Conservation (phyloP, 768 basidiomycete species). For the Lyophyllum atratum region DNA sequence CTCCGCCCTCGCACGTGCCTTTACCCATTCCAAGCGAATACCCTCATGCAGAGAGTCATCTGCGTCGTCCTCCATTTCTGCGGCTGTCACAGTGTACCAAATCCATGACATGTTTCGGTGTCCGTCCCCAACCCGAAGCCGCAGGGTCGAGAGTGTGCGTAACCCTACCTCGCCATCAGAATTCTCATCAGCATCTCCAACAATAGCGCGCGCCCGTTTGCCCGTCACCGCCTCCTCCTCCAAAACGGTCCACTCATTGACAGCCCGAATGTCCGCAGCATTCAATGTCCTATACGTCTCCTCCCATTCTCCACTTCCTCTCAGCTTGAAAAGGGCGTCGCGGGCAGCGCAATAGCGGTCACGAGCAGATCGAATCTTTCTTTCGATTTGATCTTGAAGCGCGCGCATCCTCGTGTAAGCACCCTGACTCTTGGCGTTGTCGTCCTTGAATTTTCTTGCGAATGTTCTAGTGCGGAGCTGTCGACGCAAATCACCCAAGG, state of each 20-base stretch:
- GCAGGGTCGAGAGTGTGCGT: not conserved
- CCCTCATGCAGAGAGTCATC: not conserved
- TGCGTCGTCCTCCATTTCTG: not conserved
- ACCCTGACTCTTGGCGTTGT: conserved; percentile 9
- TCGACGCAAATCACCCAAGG: conserved; percentile 9
- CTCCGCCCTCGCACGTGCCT: conserved; percentile 15
- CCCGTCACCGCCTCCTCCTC: conserved; percentile 1
- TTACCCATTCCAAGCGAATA: conserved; percentile 5
- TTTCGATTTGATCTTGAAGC: conserved; percentile 4
- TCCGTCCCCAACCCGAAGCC: conserved; percentile 1
- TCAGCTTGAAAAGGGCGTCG: conserved; percentile 6
- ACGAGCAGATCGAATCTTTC: conserved; percentile 1
- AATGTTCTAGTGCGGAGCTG: conserved; percentile 11
- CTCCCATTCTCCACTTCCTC: conserved; percentile 10
- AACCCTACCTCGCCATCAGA: not conserved
- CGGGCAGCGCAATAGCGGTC: conserved; percentile 7
- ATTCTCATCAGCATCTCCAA: not conserved
- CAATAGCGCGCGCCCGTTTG: too few species aligned
- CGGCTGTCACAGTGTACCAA: not conserved
- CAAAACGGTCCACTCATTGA: conserved; percentile 4
- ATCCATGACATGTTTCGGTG: not conserved
- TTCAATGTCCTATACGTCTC: not conserved
- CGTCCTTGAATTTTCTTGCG: conserved; percentile 2
- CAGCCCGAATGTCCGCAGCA: conserved; percentile 1
- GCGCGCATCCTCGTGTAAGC: conserved; percentile 8